Evolutionary conservation across 441 rosid species (phyloP).

Genomic region (Populus hybrid): DNA sequence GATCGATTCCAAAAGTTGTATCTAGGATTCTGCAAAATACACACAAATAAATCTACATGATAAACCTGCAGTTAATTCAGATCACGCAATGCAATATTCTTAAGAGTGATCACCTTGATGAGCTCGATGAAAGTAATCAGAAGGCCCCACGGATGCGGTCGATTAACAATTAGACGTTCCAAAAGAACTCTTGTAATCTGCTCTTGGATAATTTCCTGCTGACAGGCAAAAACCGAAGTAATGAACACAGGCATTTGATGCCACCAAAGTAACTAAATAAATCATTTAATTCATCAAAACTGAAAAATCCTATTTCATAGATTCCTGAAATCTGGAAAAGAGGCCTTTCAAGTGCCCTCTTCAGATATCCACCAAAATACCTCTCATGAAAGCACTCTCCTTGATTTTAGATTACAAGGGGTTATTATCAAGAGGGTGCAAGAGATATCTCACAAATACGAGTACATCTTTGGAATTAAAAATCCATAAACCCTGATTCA

Average conservation of each 20-base stretch:
- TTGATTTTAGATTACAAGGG: too few relatives aligned
- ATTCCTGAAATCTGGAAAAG: neutral
- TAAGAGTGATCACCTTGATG: conserved; percentile 52
- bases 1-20: conserved; percentile 93
- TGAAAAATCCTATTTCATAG: neutral
- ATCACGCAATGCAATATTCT: neutral
- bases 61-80: neutral
- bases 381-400: neutral
- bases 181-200: conserved; percentile 93
- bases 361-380: too few relatives aligned
- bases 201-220: conserved; percentile 95
- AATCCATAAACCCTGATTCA: neutral
- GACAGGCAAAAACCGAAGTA: neutral
- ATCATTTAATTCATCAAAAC: neutral
- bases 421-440: too few relatives aligned
- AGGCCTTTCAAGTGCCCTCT: neutral
- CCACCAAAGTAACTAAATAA: neutral
- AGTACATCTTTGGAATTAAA: neutral
- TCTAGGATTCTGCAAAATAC: conserved; percentile 70
- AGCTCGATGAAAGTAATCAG: conserved; percentile 98
- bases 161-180: conserved; percentile 91
- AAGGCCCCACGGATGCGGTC: conserved; percentile 99
- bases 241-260: neutral
- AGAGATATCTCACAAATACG: neutral
- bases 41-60: neutral